Evolutionary conservation across 352 stramenopile genomes (phyloP), one percentile per base, ranked within the genome.

Genomic region (Pythium brachiatum): DNA sequence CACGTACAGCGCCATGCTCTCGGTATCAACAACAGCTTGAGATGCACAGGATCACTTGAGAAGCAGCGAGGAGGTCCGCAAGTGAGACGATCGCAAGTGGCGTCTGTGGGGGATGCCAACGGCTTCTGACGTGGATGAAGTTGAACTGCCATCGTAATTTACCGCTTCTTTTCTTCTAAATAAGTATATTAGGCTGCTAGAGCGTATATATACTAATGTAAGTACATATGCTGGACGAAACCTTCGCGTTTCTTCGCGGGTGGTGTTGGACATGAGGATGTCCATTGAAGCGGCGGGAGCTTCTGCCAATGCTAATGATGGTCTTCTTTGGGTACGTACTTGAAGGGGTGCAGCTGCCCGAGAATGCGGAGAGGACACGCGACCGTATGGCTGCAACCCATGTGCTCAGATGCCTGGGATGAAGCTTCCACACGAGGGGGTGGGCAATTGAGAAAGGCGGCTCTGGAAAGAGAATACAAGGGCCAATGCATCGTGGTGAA

Each of bases 1-100:
- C 11, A 88, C 71, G 62, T 78, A 94, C 11, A 94, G 74, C 64
- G 84, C 77, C 84, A 94, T 94, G 21, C 9, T 34, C 3, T 12
- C 3, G 12, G 11, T 18, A 32, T 32, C 3, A 21, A 23, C 29
- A 39, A 12, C 13, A 18, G 25, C 15, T 18, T 27, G 2, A 3
- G 31, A 59, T 12, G 44, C 20, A 18, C 41, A 52, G 50, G 26
- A 16, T 16, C 8, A 15, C 15, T 9, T 5, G 57, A 8, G 25
- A 20, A 3, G 44, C 31, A 36, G 29, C 25, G 29, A 32, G 50
- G 11, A 56, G 56, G 38, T 60, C 7, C 31, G 31, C 27, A 46
- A 66, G 51, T 60, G 59, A 23, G 26, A 13, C 20, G 39, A 26
- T 9, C 29, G 29, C 5, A 34, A 34, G 29, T 34, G 29, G n/a